phyloP scores from a whole-genome alignment of 352 stramenopile genomes.

The Phytopythium montanum region DNA sequence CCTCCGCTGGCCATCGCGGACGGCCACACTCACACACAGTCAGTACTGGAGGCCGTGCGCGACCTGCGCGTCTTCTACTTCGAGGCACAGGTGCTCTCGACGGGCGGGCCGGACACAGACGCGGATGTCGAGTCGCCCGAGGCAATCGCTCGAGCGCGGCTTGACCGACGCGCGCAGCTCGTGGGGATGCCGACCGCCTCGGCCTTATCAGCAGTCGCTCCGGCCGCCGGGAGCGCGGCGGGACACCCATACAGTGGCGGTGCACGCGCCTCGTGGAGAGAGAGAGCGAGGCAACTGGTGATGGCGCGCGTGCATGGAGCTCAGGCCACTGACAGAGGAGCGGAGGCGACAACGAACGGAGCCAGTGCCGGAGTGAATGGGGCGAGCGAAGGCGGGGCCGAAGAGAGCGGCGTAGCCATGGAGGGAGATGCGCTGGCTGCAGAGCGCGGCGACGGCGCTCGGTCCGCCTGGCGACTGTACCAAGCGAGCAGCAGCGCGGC shows the following conservation, averaged over 20 bases:
- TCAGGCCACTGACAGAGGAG: background rate
- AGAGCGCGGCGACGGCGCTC: background rate
- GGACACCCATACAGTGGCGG: background rate
- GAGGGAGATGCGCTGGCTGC: background rate
- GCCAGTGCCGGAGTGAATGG: no score
- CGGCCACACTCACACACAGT: background rate
- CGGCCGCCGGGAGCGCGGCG: background rate
- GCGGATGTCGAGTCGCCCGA: background rate
- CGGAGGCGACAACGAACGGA: no score
- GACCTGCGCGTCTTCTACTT: constrained; percentile 49
- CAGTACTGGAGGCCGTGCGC: background rate
- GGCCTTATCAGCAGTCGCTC: background rate
- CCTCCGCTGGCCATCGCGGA: background rate
- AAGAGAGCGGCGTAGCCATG: background rate
- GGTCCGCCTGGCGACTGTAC: constrained; percentile 1
- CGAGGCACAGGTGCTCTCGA: constrained; percentile 47
- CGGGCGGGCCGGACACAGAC: constrained; percentile 10
- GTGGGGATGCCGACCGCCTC: background rate
- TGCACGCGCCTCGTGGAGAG: constrained; percentile 13
- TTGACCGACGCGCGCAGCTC: background rate
- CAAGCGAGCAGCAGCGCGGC: constrained; percentile 1
- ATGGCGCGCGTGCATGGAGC: constrained; percentile 16
- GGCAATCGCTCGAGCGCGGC: background rate
- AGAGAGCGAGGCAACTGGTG: constrained; percentile 16
- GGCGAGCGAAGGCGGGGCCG: background rate